phyloP scores from a whole-genome alignment of 1,284 basidiomycete genomes.

The Trametes hirsuta region DNA sequence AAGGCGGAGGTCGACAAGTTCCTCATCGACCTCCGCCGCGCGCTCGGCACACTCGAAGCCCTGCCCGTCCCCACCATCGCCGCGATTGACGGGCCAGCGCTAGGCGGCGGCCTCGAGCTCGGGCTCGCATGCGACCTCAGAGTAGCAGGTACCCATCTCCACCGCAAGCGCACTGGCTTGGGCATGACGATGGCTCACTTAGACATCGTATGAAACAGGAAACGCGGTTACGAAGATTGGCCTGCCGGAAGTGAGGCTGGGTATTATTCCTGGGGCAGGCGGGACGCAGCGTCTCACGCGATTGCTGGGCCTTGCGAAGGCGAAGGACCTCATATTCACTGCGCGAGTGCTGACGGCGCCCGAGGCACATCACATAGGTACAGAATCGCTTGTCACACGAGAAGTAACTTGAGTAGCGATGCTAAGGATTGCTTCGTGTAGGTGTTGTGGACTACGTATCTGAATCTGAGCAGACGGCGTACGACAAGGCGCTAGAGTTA shows the following conservation, averaged over 20 bases:
- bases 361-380: constrained; percentile 80
- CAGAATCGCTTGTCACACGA: not conserved
- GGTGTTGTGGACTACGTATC: constrained; percentile 85
- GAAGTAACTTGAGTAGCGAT: not conserved
- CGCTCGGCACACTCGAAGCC: constrained; percentile 76
- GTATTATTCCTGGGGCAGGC: constrained; percentile 96
- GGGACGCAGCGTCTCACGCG: constrained; percentile 89
- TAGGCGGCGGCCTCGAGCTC: constrained; percentile 91
- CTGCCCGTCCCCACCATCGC: constrained; percentile 90
- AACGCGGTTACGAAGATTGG: constrained; percentile 75
- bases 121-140: constrained; percentile 88
- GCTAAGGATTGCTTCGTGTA: constrained; percentile 32
- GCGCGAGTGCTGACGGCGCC: constrained; percentile 64
- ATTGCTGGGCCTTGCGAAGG: constrained; percentile 78
- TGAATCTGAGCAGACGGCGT: constrained; percentile 55
- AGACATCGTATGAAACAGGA: constrained; percentile 40
- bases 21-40: constrained; percentile 74
- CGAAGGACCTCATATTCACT: constrained; percentile 90
- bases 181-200: not conserved
- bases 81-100: constrained; percentile 90
- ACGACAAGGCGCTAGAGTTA: constrained; percentile 66
- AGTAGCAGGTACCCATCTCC: constrained; percentile 66
- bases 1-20: constrained; percentile 77
- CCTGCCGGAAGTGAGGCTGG: constrained; percentile 82
- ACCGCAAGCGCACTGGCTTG: too few species aligned